Conservation (phyloP, 2,329 filamentous ascomycete species). For the Cladophialophora carrionii region DNA sequence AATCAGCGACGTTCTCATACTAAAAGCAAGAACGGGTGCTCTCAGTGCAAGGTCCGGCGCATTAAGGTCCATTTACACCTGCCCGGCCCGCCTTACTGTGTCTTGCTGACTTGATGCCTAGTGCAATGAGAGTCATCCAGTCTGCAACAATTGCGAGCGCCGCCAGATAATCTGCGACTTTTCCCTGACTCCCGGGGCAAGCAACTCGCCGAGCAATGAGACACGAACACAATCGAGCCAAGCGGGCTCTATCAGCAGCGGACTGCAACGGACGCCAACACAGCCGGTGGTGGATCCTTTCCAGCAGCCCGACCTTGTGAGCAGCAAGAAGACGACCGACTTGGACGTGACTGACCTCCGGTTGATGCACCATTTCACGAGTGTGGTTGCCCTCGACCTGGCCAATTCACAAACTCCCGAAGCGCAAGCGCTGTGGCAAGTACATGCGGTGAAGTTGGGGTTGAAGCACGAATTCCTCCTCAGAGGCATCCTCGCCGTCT, state of each 20-base stretch:
- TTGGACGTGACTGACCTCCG: slow-evolving; percentile 44
- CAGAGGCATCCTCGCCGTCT: slow-evolving; percentile 50
- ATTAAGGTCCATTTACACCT: slow-evolving; percentile 43
- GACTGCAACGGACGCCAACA: slow-evolving; percentile 20
- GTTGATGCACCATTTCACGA: slow-evolving; percentile 47
- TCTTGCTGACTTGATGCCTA: slow-evolving; percentile 31
- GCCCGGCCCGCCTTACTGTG: background rate
- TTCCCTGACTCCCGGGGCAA: slow-evolving; percentile 29
- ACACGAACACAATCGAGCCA: slow-evolving; percentile 16
- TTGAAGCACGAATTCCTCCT: slow-evolving; percentile 52
- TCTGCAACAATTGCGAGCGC: slow-evolving; percentile 45
- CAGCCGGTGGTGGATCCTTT: slow-evolving; percentile 32
- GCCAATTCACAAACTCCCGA: slow-evolving; percentile 41
- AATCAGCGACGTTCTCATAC: slow-evolving; percentile 42
- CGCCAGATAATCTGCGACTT: slow-evolving; percentile 46
- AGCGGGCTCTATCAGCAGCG: slow-evolving; percentile 14
- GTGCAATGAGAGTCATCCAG: slow-evolving; percentile 47
- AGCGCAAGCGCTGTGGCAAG: slow-evolving; percentile 44
- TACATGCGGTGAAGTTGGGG: slow-evolving; percentile 44
- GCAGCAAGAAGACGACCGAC: slow-evolving; percentile 37
- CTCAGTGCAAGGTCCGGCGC: slow-evolving; percentile 47
- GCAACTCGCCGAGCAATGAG: slow-evolving; percentile 29
- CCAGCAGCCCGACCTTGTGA: slow-evolving; percentile 35
- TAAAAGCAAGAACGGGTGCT: slow-evolving; percentile 48
- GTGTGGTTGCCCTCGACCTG: slow-evolving; percentile 44